phyloP scores from a whole-genome alignment of 2,329 filamentous ascomycete species.

The Stachybotrys chartarum region DNA sequence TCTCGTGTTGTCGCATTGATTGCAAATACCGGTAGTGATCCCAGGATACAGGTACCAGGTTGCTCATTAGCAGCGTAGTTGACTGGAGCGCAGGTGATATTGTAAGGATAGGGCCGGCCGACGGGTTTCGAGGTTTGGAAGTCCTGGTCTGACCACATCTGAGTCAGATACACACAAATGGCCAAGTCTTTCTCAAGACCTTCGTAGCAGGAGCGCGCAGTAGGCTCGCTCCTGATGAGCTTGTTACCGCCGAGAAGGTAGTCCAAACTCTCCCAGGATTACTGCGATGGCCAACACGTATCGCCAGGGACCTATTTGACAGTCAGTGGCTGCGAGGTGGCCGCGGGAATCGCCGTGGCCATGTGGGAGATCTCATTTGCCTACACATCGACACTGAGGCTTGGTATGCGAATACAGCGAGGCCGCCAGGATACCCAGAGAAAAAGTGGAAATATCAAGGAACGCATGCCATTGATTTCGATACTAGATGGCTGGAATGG shows the following conservation, averaged over 20 bases:
- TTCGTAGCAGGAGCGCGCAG: slow-evolving; percentile 17
- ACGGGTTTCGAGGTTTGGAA: slow-evolving; percentile 16
- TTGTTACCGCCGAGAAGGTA: slow-evolving; percentile 3
- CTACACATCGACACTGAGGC: slow-evolving; percentile 3
- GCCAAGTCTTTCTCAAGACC: slow-evolving; percentile 10
- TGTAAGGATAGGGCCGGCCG: slow-evolving; percentile 16
- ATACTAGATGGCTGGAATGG: too few species aligned
- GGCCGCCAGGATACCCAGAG: neutral
- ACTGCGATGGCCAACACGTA: slow-evolving; percentile 1
- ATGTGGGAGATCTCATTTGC: too few species aligned
- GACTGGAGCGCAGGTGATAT: slow-evolving; percentile 19
- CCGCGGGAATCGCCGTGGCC: too few species aligned
- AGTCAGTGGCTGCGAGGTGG: neutral
- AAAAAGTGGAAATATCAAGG: neutral
- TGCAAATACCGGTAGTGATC: slow-evolving; percentile 13
- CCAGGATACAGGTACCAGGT: slow-evolving; percentile 11
- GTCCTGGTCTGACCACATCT: slow-evolving; percentile 17
- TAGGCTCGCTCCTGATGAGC: slow-evolving; percentile 14
- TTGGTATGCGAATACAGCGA: neutral
- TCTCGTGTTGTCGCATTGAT: slow-evolving; percentile 12
- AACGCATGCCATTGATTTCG: neutral
- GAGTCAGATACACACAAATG: slow-evolving; percentile 11
- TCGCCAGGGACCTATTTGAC: neutral
- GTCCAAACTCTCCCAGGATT: neutral
- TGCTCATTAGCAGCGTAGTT: slow-evolving; percentile 9